Evolutionary conservation across 202 grass and related monocot species (phyloP).

Genomic region (Setaria viridis): DNA sequence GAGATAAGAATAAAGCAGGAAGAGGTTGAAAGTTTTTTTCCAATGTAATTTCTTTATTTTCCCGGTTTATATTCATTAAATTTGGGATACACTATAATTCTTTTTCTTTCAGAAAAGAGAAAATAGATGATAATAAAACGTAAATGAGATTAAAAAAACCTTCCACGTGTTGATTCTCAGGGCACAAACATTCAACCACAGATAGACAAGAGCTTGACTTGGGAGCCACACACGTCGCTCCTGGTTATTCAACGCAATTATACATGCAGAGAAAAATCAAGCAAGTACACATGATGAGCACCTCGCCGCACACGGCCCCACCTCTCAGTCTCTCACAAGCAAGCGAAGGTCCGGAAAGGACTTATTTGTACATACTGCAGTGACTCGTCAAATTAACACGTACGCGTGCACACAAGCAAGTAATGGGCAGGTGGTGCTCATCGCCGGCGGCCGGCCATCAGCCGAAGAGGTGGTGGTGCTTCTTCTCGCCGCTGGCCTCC

Average conservation of each 20-base stretch:
- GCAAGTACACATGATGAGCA: background rate
- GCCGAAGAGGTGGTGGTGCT: conserved; percentile 78
- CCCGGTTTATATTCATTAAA: too few relatives aligned
- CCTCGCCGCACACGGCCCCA: background rate
- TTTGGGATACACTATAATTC: background rate
- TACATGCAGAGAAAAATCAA: background rate
- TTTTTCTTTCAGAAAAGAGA: background rate
- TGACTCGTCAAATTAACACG: background rate
- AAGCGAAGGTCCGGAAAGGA: background rate
- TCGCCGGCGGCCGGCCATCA: background rate
- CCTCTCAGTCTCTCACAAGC: conserved; percentile 19
- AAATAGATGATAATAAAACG: too few relatives aligned
- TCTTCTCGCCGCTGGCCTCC: conserved; percentile 78
- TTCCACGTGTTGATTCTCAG: background rate
- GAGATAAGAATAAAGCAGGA: too few relatives aligned
- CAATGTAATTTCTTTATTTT: too few relatives aligned
- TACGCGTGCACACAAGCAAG: background rate
- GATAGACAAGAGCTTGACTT: background rate
- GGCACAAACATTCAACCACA: background rate
- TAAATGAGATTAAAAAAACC: background rate
- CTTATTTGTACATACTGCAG: background rate
- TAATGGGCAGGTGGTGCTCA: background rate
- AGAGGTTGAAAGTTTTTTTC: too few relatives aligned
- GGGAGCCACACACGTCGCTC: background rate
- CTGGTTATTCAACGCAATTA: conserved; percentile 27